Evolutionary conservation across 768 basidiomycete genomes (phyloP), one percentile per base, ranked within the genome.

Genomic region (Hygrocybe coccinea): DNA sequence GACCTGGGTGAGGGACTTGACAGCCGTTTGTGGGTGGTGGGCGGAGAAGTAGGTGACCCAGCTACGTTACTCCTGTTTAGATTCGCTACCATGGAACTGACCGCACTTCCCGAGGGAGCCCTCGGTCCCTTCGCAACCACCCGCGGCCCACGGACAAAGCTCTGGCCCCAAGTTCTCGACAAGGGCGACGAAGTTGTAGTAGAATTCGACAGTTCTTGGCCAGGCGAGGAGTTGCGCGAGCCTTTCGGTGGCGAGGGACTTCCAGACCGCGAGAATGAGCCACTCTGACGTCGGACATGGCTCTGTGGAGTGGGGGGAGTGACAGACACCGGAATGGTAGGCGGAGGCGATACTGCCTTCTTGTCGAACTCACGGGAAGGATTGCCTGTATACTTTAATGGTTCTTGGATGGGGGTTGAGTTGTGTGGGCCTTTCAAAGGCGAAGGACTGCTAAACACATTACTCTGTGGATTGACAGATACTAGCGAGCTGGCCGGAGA

Each of bases 51-150:
- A 3, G 73, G 69, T 33, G 67, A 64, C 4, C 76, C 73, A 43
- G 73, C 54, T 8, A 71, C 62, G 56, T 76, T 79, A 53, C 72
- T 74, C 61, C 77, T 76, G 60, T 84, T 85, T 62, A 87, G 61
- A 62, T 69, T 83, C 53, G 79, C 79, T 43, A 85, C 77, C 67
- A 85, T 69, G 52, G 67, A 79, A 60, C 80, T 78, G 49, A 87
- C 52, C 7, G 19, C 83, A 56, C 56, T 78, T 35, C 73, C 69
- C 34, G 70, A 69, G 14, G 68, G 67, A 5, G 71, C 59, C 53
- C 83, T 71, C 5, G 83, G 78, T 6, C 72, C 75, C 43, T 83
- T 76, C 9, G 77, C 44, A 46, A 17, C 72, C 21, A 76, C 54
- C 52, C 83, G 70, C 0, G 82, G 78, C 2, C 66, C 57, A 61